A percentile compares a stretch with the other conserved stretches of the same genome.
These are phyloP conservation scores for Spiraea crenata DNA, from an alignment of 331 rosid genomes.

Conservation along the genomic window DNA sequence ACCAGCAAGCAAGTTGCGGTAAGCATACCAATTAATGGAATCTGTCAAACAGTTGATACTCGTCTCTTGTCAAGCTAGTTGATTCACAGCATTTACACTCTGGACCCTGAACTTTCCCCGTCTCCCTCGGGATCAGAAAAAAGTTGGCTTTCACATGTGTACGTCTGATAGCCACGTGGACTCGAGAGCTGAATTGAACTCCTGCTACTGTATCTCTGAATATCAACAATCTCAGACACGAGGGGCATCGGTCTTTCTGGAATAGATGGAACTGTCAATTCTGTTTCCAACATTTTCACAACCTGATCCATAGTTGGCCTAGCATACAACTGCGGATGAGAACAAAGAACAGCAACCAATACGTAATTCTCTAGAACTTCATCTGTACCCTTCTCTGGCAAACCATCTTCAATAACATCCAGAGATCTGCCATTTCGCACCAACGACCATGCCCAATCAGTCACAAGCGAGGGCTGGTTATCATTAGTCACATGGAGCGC, in stretches of 20 bases:
- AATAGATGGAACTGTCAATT: conserved; percentile 53
- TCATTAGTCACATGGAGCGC: conserved; percentile 55
- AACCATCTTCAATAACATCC: conserved; percentile 70
- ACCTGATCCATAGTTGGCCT: conserved; percentile 96
- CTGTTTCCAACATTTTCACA: conserved; percentile 88
- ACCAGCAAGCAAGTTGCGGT: conserved; percentile 32
- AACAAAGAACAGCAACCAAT: conserved; percentile 74
- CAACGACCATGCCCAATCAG: conserved; percentile 91
- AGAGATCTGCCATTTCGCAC: conserved; percentile 56
- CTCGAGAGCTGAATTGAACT: conserved; percentile 53
- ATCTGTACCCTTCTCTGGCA: conserved; percentile 52
- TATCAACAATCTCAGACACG: conserved; percentile 61
- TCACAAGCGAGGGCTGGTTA: conserved; percentile 53
- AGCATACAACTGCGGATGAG: conserved; percentile 87
- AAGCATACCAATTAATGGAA: conserved; percentile 26
- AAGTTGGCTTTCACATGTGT: conserved; percentile 31
- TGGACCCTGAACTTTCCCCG: conserved; percentile 30
- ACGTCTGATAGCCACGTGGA: conserved; percentile 52
- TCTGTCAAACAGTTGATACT: conserved; percentile 6
- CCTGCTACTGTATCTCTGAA: conserved; percentile 62
- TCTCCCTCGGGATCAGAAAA: conserved; percentile 36
- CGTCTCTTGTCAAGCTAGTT: background rate
- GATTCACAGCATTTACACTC: conserved; percentile 9
- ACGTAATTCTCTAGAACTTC: conserved; percentile 77
- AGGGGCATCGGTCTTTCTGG: conserved; percentile 71